Evolutionary conservation across 2,329 filamentous ascomycete genomes (phyloP).

Genomic region (Ophiocordyceps camponoti-saundersi): DNA sequence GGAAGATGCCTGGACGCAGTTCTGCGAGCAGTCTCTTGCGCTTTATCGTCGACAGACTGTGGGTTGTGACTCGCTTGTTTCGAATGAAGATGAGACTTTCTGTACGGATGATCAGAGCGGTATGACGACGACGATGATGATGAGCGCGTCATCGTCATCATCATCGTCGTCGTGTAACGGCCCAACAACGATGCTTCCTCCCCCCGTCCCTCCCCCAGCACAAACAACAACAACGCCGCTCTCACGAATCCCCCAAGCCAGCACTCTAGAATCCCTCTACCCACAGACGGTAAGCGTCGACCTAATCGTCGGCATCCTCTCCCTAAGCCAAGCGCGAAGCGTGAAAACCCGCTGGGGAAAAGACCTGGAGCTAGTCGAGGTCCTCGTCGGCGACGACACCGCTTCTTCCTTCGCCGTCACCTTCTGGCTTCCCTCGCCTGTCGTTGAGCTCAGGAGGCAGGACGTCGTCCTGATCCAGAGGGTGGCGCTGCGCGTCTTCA

Average conservation of each 20-base stretch:
- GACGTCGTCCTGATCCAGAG: conserved; percentile 70
- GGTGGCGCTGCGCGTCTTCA: conserved; percentile 61
- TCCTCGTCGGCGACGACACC: conserved; percentile 76
- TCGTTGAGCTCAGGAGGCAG: conserved; percentile 37
- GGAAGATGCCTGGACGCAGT: conserved; percentile 35
- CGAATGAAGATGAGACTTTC: no score
- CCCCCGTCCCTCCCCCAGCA: no score
- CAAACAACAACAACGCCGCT: conserved; percentile 25
- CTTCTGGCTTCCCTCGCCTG: conserved; percentile 51
- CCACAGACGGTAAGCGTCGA: conserved; percentile 75
- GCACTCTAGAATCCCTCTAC: conserved; percentile 45
- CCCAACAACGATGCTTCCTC: no score
- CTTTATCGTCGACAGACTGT: background rate
- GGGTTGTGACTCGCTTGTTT: background rate
- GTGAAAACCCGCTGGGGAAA: conserved; percentile 50
- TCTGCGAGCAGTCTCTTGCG: conserved; percentile 64
- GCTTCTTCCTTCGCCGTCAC: conserved; percentile 64
- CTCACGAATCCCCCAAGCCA: conserved; percentile 50
- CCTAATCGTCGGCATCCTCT: conserved; percentile 64
- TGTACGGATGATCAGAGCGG: no score
- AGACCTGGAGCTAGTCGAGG: conserved; percentile 51
- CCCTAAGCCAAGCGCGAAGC: conserved; percentile 47
- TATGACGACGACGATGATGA: conserved; percentile 9
- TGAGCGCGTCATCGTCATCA: no score
- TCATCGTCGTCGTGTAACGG: no score